A percentile compares a stretch with the other conserved stretches of the same genome.
Evolutionary conservation across 2,329 filamentous ascomycete species (phyloP).

Genomic region (Cryphonectria nitschkei): DNA sequence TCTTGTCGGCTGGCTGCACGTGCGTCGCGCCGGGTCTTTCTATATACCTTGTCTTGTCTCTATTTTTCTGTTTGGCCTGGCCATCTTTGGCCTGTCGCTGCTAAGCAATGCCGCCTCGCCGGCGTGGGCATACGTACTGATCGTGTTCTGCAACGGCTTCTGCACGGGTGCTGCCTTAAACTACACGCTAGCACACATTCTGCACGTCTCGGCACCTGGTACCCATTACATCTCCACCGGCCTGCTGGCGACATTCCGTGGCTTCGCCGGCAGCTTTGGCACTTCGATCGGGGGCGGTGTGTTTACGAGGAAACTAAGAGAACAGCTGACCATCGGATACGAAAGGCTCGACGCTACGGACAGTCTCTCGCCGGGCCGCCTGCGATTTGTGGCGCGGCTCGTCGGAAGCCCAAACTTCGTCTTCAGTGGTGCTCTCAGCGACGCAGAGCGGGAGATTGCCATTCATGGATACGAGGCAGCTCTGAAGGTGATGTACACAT

Average conservation of each 20-base stretch:
- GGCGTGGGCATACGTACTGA: constrained; percentile 56
- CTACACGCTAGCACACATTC: constrained; percentile 78
- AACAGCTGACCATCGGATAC: constrained; percentile 62
- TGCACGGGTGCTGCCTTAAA: constrained; percentile 74
- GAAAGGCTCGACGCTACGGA: constrained; percentile 46
- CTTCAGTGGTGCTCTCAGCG: constrained; percentile 45
- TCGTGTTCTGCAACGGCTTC: constrained; percentile 72
- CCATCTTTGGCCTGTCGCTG: constrained; percentile 59
- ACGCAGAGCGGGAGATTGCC: constrained; percentile 49
- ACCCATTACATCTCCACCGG: constrained; percentile 78
- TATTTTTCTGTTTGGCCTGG: constrained; percentile 64
- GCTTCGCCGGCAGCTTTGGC: constrained; percentile 81
- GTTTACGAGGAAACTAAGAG: constrained; percentile 66
- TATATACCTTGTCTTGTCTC: constrained; percentile 66
- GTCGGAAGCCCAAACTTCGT: constrained; percentile 57
- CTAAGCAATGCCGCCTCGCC: constrained; percentile 57
- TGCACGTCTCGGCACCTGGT: constrained; percentile 69
- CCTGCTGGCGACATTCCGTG: constrained; percentile 77
- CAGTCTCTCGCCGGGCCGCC: constrained; percentile 39
- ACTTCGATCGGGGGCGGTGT: constrained; percentile 78
- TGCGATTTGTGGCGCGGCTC: constrained; percentile 49
- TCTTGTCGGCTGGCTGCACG: constrained; percentile 74
- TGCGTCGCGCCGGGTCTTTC: constrained; percentile 73
- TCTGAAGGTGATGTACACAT: constrained; percentile 50
- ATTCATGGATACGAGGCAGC: constrained; percentile 52